Evolutionary conservation across 768 basidiomycete species (phyloP).

Genomic region (Sporobolomyces phaffii): DNA sequence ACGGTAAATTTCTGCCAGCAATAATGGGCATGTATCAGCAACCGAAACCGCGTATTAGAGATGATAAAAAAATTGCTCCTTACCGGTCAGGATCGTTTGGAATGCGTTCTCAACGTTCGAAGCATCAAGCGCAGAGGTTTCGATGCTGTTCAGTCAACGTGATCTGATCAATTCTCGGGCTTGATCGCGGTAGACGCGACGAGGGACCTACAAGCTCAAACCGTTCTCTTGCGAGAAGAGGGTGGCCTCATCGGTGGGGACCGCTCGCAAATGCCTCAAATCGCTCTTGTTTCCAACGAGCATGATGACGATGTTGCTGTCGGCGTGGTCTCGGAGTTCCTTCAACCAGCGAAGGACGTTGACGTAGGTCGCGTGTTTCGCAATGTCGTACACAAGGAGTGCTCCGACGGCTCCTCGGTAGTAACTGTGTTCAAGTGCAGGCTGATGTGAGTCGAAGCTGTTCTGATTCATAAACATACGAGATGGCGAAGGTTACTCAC

Average conservation of each 20-base stretch:
- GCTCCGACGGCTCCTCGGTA: conserved; percentile 94
- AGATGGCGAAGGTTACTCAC: conserved; percentile 44
- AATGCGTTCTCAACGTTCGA: conserved; percentile 97
- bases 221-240: conserved; percentile 66
- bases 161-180: conserved; percentile 79
- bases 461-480: not conserved
- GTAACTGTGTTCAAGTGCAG: conserved; percentile 56
- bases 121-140: conserved; percentile 99
- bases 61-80: too few species aligned
- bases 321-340: conserved; percentile 88
- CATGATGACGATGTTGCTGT: conserved; percentile 53
- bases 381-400: conserved; percentile 89
- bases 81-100: conserved; percentile 92
- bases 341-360: conserved; percentile 95
- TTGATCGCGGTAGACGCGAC: not conserved
- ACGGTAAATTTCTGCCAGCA: conserved; percentile 87
- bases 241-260: conserved; percentile 96
- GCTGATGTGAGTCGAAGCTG: not conserved
- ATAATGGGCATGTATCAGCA: not conserved
- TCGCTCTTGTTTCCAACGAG: conserved; percentile 98
- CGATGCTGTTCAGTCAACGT: conserved; percentile 76
- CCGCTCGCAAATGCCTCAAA: conserved; percentile 92
- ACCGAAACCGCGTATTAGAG: too few species aligned
- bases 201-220: conserved; percentile 37
- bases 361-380: conserved; percentile 80